Percentiles rank a stretch among this genome's conserved stretches.
These are phyloP conservation scores for Lophium mytilinum DNA, from an alignment of 495 filamentous ascomycete species.

Conservation along the genomic window DNA sequence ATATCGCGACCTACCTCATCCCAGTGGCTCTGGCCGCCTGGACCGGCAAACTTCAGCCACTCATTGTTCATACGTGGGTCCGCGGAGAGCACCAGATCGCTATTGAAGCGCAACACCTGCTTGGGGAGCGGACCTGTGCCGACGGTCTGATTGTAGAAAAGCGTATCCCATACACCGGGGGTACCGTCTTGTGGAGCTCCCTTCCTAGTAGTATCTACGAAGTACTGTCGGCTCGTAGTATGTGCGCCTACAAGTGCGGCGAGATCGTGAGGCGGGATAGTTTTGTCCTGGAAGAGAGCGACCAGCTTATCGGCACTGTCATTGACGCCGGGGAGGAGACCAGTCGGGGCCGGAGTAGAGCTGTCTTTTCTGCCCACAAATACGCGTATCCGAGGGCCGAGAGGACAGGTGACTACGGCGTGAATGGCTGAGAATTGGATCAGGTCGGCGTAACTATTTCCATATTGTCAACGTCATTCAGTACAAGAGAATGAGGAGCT, in stretches of 20 bases:
- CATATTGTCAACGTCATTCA: too few relatives aligned
- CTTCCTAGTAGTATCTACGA: constrained; percentile 30
- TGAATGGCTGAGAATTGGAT: constrained; percentile 23
- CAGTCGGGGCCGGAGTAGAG: constrained; percentile 17
- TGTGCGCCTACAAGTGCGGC: constrained; percentile 46
- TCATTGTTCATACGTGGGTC: constrained; percentile 31
- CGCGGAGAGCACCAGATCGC: constrained; percentile 36
- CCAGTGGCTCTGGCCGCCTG: constrained; percentile 28
- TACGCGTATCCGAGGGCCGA: constrained; percentile 22
- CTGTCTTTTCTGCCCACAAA: constrained; percentile 36
- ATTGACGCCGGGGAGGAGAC: constrained; percentile 34
- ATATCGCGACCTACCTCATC: constrained; percentile 27
- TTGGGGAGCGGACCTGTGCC: constrained; percentile 23
- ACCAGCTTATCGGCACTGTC: constrained; percentile 31
- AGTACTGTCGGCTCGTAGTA: constrained; percentile 38
- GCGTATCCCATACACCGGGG: constrained; percentile 38
- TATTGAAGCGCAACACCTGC: constrained; percentile 40
- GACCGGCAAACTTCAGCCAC: constrained; percentile 29
- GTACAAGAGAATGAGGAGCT: too few relatives aligned
- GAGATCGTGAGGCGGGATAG: constrained; percentile 38
- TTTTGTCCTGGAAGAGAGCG: constrained; percentile 42
- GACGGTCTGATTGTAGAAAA: constrained; percentile 40
- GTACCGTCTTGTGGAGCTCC: constrained; percentile 38
- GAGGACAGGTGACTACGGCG: constrained; percentile 20
- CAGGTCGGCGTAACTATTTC: constrained; percentile 20